Percentiles rank a stretch among this genome's conserved stretches.
phyloP scores from a whole-genome alignment of 148 eudicot genomes.

The Nyssa sinensis region DNA sequence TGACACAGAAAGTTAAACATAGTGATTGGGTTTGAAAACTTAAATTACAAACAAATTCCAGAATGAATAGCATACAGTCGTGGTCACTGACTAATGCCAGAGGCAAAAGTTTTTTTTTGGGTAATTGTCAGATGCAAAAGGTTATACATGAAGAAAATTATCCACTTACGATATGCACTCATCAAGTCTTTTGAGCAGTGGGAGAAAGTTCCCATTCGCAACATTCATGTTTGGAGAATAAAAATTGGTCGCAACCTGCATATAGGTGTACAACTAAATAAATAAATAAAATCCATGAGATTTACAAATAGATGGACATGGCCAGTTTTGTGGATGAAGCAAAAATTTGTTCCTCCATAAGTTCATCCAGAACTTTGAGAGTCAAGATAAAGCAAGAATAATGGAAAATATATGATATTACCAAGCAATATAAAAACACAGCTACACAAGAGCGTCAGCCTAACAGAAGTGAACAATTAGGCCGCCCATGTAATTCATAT shows the following conservation, averaged over 20 bases:
- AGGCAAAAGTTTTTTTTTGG: too few relatives aligned
- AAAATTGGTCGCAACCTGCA: constrained; percentile 92
- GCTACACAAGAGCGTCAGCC: background rate
- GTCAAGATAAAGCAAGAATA: background rate
- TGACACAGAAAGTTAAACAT: too few relatives aligned
- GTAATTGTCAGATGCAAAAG: too few relatives aligned
- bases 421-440: background rate
- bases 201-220: constrained; percentile 73
- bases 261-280: constrained; percentile 9
- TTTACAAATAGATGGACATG: background rate
- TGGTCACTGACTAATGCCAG: too few relatives aligned
- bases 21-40: background rate
- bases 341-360: background rate
- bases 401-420: background rate
- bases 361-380: background rate
- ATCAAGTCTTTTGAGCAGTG: constrained; percentile 83
- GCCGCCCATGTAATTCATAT: too few relatives aligned
- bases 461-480: too few relatives aligned
- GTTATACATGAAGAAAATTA: background rate
- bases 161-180: constrained; percentile 81
- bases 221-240: constrained; percentile 85
- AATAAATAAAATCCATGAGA: constrained; percentile 11
- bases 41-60: too few relatives aligned
- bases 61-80: too few relatives aligned
- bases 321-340: background rate